Evolutionary conservation across 2,329 filamentous ascomycete genomes (phyloP).

Genomic region (Penicillium oxalicum): DNA sequence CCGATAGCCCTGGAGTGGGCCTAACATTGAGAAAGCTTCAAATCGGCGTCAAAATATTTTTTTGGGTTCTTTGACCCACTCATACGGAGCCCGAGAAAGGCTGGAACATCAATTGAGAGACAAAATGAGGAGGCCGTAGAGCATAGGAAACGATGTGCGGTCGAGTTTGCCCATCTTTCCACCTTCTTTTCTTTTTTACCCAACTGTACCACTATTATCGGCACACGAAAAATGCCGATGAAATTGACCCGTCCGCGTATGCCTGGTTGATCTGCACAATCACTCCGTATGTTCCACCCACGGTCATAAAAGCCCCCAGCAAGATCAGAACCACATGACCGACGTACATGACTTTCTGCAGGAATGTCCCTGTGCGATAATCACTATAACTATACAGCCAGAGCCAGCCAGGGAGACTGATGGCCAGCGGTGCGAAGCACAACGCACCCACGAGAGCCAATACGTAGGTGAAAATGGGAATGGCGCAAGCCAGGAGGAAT

Average conservation of each 20-base stretch:
- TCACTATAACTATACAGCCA: conserved; percentile 48
- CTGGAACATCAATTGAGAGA: too few relatives aligned
- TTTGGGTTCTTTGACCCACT: too few relatives aligned
- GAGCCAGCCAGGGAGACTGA: conserved; percentile 45
- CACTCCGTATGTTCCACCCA: conserved; percentile 39
- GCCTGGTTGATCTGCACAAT: conserved; percentile 17
- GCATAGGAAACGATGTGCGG: too few relatives aligned
- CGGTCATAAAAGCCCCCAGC: conserved; percentile 44
- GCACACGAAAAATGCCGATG: conserved; percentile 17
- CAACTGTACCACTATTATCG: conserved; percentile 14
- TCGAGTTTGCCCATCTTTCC: too few relatives aligned
- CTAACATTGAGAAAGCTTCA: too few relatives aligned
- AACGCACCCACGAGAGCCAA: conserved; percentile 46
- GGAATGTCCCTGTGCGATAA: conserved; percentile 34
- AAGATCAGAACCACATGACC: conserved; percentile 41
- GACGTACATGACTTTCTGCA: conserved; percentile 35
- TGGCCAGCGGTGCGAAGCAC: conserved; percentile 48
- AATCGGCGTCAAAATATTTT: too few relatives aligned
- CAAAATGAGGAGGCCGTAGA: too few relatives aligned
- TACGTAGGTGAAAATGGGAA: conserved; percentile 52
- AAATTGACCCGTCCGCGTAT: conserved; percentile 14
- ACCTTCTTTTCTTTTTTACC: too few relatives aligned
- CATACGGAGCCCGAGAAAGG: too few relatives aligned
- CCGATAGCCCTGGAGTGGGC: too few relatives aligned
- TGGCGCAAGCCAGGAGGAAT: conserved; percentile 49